Conservation (phyloP, 2,329 filamentous ascomycete species). For the Thielaviopsis musarum region DNA sequence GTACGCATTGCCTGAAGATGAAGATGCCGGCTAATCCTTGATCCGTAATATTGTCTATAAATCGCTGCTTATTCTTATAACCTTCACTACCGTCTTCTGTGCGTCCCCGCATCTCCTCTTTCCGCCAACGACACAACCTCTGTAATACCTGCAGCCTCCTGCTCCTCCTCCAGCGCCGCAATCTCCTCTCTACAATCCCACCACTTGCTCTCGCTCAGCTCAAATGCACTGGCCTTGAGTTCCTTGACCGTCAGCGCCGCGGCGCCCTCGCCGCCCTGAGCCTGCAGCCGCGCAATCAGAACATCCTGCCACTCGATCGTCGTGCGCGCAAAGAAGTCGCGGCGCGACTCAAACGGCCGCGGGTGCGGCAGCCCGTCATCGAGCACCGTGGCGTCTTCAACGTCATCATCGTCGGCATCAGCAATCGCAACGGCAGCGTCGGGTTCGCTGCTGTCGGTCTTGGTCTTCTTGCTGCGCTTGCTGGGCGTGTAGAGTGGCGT, state of each 20-base stretch:
- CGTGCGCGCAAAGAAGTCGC: slow-evolving; percentile 83
- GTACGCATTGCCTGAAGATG: no score
- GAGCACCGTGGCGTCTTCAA: slow-evolving; percentile 30
- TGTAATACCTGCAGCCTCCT: slow-evolving; percentile 86
- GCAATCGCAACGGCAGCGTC: slow-evolving; percentile 16
- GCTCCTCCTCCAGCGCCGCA: slow-evolving; percentile 78
- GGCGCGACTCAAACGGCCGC: slow-evolving; percentile 72
- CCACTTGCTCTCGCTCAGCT: slow-evolving; percentile 90
- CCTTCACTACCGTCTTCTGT: slow-evolving; percentile 13
- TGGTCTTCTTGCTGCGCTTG: slow-evolving; percentile 37
- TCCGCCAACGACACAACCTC: slow-evolving; percentile 84
- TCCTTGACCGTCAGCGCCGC: slow-evolving; percentile 70
- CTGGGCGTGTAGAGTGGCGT: slow-evolving; percentile 32
- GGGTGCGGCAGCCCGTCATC: slow-evolving; percentile 64
- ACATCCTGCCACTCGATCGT: slow-evolving; percentile 82
- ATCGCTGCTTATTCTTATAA: no score
- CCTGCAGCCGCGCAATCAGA: slow-evolving; percentile 57
- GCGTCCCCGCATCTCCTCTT: slow-evolving; percentile 36
- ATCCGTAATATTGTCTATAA: not conserved
- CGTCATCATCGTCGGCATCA: slow-evolving; percentile 28
- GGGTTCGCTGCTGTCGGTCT: slow-evolving; percentile 26
- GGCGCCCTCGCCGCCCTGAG: slow-evolving; percentile 42
- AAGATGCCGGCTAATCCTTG: not conserved
- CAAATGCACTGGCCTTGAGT: slow-evolving; percentile 79
- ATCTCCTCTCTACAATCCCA: slow-evolving; percentile 97